Conservation (phyloP, 108 stramenopile genomes). For the Asterionellopsis glacialis region DNA sequence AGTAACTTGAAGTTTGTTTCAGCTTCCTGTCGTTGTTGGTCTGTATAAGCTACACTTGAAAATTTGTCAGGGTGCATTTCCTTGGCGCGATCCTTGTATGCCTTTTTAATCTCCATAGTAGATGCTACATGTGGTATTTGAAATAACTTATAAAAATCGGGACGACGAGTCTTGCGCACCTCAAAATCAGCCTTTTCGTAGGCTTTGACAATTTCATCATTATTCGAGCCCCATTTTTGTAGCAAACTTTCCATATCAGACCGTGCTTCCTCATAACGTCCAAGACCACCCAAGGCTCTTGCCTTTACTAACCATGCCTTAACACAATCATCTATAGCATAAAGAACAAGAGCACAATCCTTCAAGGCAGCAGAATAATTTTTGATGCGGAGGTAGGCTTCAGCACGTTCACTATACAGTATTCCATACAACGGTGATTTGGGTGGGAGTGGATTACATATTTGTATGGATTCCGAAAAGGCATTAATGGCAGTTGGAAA, state of each 20-base stretch:
- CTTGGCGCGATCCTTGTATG: constrained; percentile 38
- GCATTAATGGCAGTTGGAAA: constrained; percentile 21
- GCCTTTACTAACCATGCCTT: constrained; percentile 38
- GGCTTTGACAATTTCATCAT: constrained; percentile 27
- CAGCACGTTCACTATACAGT: constrained; percentile 30
- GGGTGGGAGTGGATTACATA: constrained; percentile 12
- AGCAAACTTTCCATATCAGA: constrained; percentile 27
- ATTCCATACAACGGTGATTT: constrained; percentile 24
- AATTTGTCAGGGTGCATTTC: constrained; percentile 45
- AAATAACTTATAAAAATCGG: constrained; percentile 42
- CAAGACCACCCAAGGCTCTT: constrained; percentile 35
- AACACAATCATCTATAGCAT: constrained; percentile 30
- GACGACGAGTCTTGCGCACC: constrained; percentile 33
- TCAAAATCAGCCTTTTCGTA: constrained; percentile 50
- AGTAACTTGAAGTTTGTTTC: background rate
- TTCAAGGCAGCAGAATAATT: constrained; percentile 21
- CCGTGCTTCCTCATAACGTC: constrained; percentile 24
- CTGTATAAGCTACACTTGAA: background rate
- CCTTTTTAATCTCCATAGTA: constrained; percentile 56
- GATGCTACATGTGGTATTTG: constrained; percentile 26
- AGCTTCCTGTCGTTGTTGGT: too few species aligned
- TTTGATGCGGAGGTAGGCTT: constrained; percentile 35
- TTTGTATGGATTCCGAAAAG: constrained; percentile 6
- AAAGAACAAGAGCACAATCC: constrained; percentile 30
- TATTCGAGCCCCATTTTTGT: constrained; percentile 28